Percentiles rank a stretch among this genome's conserved stretches.
phyloP scores from a whole-genome alignment of 176 grass and related monocot genomes.

The Aegilops longissima region DNA sequence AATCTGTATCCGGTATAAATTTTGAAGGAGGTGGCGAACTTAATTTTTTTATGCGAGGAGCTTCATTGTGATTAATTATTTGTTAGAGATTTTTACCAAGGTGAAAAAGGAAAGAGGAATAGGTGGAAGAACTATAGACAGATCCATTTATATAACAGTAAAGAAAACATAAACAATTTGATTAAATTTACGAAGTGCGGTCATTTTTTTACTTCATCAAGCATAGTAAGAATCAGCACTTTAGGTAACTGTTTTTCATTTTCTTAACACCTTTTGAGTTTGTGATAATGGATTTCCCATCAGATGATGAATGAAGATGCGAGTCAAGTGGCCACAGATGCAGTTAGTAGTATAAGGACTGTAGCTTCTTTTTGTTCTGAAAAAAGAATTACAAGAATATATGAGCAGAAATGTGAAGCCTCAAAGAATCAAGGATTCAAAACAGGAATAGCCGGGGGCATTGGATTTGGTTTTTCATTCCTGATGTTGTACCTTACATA shows the following conservation, averaged over 20 bases:
- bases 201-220: neutral
- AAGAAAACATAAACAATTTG: neutral
- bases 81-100: neutral
- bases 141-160: neutral
- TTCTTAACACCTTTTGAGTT: neutral
- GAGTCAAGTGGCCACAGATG: slow-evolving; percentile 67
- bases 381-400: slow-evolving; percentile 48
- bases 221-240: neutral
- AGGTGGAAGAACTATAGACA: neutral
- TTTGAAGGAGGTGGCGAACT: too few relatives aligned
- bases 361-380: slow-evolving; percentile 72
- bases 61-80: too few relatives aligned
- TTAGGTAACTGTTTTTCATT: neutral
- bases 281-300: neutral
- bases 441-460: slow-evolving; percentile 49
- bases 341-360: slow-evolving; percentile 63
- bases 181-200: neutral
- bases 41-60: too few relatives aligned
- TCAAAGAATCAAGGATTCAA: slow-evolving; percentile 55
- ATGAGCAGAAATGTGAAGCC: slow-evolving; percentile 58
- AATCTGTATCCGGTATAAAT: too few relatives aligned
- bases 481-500: slow-evolving; percentile 56
- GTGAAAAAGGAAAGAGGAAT: neutral
- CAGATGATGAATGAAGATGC: slow-evolving; percentile 74
- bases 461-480: slow-evolving; percentile 71